A percentile compares a stretch with the other conserved stretches of the same genome.
Evolutionary conservation across 257 asterid species (phyloP).

Genomic region (Solanum paucissectum): DNA sequence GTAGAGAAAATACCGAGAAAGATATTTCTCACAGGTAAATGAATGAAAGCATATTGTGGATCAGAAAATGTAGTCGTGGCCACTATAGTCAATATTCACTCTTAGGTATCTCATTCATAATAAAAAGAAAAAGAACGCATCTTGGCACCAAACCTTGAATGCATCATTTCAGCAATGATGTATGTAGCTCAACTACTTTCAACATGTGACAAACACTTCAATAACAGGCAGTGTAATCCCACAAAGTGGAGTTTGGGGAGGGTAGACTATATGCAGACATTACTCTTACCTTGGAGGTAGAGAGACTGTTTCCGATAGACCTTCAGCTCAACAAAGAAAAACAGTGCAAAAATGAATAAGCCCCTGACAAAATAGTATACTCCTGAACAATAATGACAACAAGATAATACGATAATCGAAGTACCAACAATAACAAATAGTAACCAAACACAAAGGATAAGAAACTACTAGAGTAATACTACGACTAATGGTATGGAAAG

Average conservation of each 20-base stretch:
- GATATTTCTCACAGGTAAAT: neutral
- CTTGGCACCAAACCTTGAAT: neutral
- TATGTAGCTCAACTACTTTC: neutral
- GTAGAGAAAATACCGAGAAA: neutral
- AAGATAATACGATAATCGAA: neutral
- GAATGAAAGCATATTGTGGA: neutral
- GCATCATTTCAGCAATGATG: neutral
- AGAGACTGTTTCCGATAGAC: neutral
- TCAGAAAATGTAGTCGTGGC: neutral
- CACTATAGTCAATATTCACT: neutral
- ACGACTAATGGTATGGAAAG: neutral
- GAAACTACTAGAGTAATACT: neutral
- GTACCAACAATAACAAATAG: neutral
- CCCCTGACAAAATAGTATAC: neutral
- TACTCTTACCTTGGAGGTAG: neutral
- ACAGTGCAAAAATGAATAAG: neutral
- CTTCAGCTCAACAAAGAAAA: neutral
- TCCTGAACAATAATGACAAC: neutral
- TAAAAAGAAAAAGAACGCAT: neutral
- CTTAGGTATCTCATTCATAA: neutral
- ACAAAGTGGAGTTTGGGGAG: neutral
- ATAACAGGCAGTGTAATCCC: neutral
- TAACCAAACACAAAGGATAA: neutral
- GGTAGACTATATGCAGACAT: neutral
- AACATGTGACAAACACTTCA: neutral